Evolutionary conservation across 345 rosid species (phyloP), one percentile per base, ranked within the genome.

Genomic region (Eutrema heterophyllum): DNA sequence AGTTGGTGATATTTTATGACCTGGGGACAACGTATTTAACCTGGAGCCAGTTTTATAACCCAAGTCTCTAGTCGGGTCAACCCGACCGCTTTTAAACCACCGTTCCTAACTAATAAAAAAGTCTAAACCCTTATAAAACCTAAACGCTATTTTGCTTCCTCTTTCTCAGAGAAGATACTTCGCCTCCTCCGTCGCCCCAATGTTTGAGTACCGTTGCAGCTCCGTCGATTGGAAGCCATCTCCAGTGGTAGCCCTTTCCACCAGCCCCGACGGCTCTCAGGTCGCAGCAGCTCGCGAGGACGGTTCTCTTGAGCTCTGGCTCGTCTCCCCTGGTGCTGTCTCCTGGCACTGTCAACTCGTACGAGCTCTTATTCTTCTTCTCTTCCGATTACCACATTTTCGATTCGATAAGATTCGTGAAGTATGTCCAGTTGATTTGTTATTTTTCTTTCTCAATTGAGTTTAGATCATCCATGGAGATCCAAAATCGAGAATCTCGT

Each of bases 321-420:
- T 90, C 4, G 92, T 92, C 18, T 92, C 97, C 29, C 96, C 97
- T 9, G 97, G 97, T 56, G 81, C 97, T 33, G 81, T 88, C 48
- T 92, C 96, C 51, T 95, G 97, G 99, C 97, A 95, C 87, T 83
- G 92, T 75, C 99, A 89, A 75, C 86, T 92, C 86, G 97, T 95
- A 84, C 39, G 95, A 82, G 68, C 56, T 71, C 46, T 44, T 73
- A 13, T 46, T 65, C 2, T 49, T 65, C 2, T 48, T 53, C 14
- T 43, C 26, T 35, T 68, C 40, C 8, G n/a, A 16, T 26, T 68
- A 43, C 5, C 16, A 5, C 24, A 49, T 51, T 26, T 33, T 57
- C 0, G 8, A 54, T 0, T 46, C 24, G 21, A 24, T 41, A 57
- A n/a, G n/a, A 54, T 6, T 54, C 8, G 0, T 48, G 2, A 33